Evolutionary conservation across 1,284 basidiomycete species (phyloP).

Genomic region (Termitomyces sp.): DNA sequence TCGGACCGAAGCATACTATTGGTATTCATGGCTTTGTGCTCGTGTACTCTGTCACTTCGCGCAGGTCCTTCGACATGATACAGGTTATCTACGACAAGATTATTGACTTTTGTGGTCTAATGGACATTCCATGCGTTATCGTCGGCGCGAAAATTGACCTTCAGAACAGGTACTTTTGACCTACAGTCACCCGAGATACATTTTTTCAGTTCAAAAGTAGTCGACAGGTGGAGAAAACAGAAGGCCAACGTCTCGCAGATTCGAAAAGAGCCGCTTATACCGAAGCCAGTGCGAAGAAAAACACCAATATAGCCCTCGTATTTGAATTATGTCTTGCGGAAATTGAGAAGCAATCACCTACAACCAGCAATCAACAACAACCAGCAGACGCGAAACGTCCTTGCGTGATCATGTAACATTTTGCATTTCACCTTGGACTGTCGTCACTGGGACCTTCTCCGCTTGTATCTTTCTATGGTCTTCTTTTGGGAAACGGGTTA

Average conservation of each 20-base stretch:
- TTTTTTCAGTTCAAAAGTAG: slow-evolving; percentile 21
- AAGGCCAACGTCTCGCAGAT: slow-evolving; percentile 70
- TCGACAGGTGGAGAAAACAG: slow-evolving; percentile 66
- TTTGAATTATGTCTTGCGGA: slow-evolving; percentile 79
- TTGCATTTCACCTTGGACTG: not conserved
- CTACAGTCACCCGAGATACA: not conserved
- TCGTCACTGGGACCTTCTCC: not conserved
- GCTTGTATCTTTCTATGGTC: slow-evolving; percentile 1
- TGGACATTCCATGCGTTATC: slow-evolving; percentile 85
- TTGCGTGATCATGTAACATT: slow-evolving; percentile 56
- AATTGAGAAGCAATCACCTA: slow-evolving; percentile 64
- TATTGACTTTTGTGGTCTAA: slow-evolving; percentile 80
- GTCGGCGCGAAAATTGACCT: slow-evolving; percentile 90
- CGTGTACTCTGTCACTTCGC: slow-evolving; percentile 86
- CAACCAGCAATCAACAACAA: slow-evolving; percentile 35
- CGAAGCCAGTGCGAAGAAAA: slow-evolving; percentile 80
- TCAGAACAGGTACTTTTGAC: slow-evolving; percentile 48
- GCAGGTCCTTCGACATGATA: slow-evolving; percentile 89
- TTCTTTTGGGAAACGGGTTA: slow-evolving; percentile 7
- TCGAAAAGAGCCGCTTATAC: slow-evolving; percentile 68
- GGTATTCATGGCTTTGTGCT: slow-evolving; percentile 35
- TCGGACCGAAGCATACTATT: slow-evolving; percentile 33
- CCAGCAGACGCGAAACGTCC: slow-evolving; percentile 38
- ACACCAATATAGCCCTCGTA: slow-evolving; percentile 77
- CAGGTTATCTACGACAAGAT: slow-evolving; percentile 93